Percentiles rank a stretch among this genome's conserved stretches.
Conservation (phyloP, 2,329 filamentous ascomycete genomes). For the Alternaria panax region DNA sequence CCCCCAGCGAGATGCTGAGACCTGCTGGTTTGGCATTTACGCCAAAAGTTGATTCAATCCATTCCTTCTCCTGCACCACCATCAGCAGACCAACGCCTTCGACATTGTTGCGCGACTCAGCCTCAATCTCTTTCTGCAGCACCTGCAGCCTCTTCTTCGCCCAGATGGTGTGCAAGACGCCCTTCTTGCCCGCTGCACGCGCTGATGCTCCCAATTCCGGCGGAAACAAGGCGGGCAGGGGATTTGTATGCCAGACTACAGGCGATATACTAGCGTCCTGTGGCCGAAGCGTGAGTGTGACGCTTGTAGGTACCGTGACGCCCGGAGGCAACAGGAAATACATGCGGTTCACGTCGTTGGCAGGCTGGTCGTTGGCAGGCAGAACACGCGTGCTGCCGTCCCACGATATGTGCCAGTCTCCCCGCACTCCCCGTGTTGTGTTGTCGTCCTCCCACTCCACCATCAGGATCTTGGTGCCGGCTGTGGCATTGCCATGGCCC, state of each 20-base stretch:
- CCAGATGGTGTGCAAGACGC: conserved; percentile 89
- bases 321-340: conserved; percentile 84
- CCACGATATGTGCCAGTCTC: conserved; percentile 82
- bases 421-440: conserved; percentile 55
- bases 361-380: conserved; percentile 65
- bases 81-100: conserved; percentile 87
- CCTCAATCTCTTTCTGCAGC: conserved; percentile 77
- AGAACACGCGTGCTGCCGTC: conserved; percentile 78
- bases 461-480: conserved; percentile 92
- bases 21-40: conserved; percentile 56
- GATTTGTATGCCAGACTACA: conserved; percentile 71
- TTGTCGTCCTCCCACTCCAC: conserved; percentile 82
- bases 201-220: conserved; percentile 74
- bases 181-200: conserved; percentile 73
- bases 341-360: conserved; percentile 65
- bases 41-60: conserved; percentile 85
- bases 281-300: conserved; percentile 68
- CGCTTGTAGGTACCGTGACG: conserved; percentile 72
- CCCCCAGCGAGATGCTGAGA: conserved; percentile 48
- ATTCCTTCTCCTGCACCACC: conserved; percentile 81
- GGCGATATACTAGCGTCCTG: conserved; percentile 53
- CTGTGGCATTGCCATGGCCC: conserved; percentile 68
- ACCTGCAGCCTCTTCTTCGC: conserved; percentile 81
- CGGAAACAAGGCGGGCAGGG: conserved; percentile 85
- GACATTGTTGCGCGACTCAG: conserved; percentile 74